Conservation (phyloP, 2,329 filamentous ascomycete species). For the Verticillium isaacii region DNA sequence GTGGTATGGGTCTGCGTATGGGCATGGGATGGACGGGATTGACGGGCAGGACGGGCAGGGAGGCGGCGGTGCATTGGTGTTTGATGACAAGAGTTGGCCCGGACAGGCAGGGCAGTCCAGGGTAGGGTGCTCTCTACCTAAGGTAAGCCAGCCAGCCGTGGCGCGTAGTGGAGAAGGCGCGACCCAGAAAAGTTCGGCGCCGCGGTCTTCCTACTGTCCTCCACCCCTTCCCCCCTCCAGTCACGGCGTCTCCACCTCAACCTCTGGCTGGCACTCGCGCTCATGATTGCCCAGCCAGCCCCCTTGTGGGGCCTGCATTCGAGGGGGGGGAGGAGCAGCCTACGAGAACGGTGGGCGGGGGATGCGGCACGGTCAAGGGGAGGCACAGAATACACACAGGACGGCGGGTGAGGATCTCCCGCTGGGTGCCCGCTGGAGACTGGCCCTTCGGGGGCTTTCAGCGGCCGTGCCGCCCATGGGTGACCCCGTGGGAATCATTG, state of each 20-base stretch:
- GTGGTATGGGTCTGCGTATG: background rate
- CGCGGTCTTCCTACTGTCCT: background rate
- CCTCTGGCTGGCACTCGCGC: background rate
- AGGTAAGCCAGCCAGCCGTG: background rate
- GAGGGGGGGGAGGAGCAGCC: background rate
- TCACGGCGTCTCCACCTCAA: background rate
- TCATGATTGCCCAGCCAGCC: background rate
- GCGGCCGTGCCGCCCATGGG: background rate
- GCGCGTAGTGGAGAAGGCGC: background rate
- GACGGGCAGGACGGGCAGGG: background rate
- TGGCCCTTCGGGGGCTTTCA: background rate
- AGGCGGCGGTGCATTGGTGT: slow-evolving; percentile 5
- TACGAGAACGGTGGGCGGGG: background rate
- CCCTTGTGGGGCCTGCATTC: background rate
- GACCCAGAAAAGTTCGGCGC: background rate
- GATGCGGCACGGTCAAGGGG: background rate
- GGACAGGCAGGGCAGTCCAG: too few relatives aligned
- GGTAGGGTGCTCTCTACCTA: too few relatives aligned
- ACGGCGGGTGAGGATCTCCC: background rate
- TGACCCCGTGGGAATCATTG: background rate
- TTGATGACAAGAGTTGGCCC: slow-evolving; percentile 2
- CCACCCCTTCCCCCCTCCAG: background rate
- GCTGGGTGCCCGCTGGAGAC: background rate
- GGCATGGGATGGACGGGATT: background rate
- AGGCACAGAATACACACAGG: background rate